Evolutionary conservation across 2,329 filamentous ascomycete genomes (phyloP).

Genomic region (Zopfia rhizophila): DNA sequence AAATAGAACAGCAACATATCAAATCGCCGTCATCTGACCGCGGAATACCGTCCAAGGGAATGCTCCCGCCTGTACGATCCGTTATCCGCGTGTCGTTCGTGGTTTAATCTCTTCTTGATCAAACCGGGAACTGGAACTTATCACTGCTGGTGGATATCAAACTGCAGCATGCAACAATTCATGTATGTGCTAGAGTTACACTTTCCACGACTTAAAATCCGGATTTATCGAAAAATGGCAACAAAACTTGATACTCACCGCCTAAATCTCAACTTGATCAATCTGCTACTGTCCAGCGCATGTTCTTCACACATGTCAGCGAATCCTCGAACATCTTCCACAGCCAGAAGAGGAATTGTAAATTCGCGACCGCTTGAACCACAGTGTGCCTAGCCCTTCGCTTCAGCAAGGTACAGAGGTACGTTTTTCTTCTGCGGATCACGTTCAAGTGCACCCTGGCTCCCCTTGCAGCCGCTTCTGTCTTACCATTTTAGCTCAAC

Average conservation of each 20-base stretch:
- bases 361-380: conserved; percentile 1
- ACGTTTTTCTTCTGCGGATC: conserved; percentile 42
- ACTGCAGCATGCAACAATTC: conserved; percentile 6
- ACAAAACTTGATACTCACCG: conserved; percentile 21
- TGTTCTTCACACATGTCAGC: conserved; percentile 13
- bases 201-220: not conserved
- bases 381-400: conserved; percentile 45
- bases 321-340: too few species aligned
- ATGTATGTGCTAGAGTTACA: conserved; percentile 14
- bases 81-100: conserved; percentile 10
- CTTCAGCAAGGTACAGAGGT: conserved; percentile 54
- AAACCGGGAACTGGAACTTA: conserved; percentile 10
- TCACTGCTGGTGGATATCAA: not conserved
- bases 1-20: conserved; percentile 14
- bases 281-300: conserved; percentile 10
- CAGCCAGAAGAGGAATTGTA: conserved; percentile 23
- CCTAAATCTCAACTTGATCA: conserved; percentile 9
- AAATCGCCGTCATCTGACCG: conserved; percentile 29
- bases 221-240: conserved; percentile 2
- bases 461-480: conserved; percentile 50
- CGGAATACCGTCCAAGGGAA: conserved; percentile 15
- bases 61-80: conserved; percentile 15
- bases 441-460: conserved; percentile 34
- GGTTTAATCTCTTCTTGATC: conserved; percentile 15
- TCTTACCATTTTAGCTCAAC: conserved; percentile 35